Base-by-base conservation (phyloP, 2,329 filamentous ascomycete genomes). In the Claviceps sp. region DNA sequence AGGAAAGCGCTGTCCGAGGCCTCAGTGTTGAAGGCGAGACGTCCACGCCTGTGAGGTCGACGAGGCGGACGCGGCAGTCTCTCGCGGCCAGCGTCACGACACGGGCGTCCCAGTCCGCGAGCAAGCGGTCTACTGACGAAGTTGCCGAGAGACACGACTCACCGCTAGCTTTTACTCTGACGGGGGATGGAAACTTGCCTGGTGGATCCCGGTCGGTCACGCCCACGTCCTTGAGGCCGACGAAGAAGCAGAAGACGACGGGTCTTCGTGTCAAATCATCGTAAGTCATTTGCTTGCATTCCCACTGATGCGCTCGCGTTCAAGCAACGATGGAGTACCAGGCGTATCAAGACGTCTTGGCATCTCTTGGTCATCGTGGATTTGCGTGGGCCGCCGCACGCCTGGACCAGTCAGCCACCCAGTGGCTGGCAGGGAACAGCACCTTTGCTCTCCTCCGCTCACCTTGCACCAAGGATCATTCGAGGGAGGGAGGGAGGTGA, bases 261-360 rank as follows among this genome's bases (percentile, higher is more conserved):
- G 81, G 80, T 41, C 72, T 79, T 54, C 80, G 82, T 58, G 75
- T 84, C 62, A 85, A 86, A 69, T 78, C 75, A 65, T 86, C 83
- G 82, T 84, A 71, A 77, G 81, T 82, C 56, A 52, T 51, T 49
- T 44, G 30, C 43, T 37, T 9, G 20, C 36, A 5, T 16, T 26
- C 34, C 6, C 26, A 20, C 6, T 43, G 14, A 34, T 34, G 9
- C 9, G 30, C 30, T 11, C 30, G 9, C 30, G 9, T 11, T 34
- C 30, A 11, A 34, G 30, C 4, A 34, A 34, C 9, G 30, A 34
- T 34, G 30, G 30, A 34, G 30, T 34, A 11, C 9, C 30, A 11
- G 30, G 9, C 30, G 9, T 11, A 11, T 34, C 30, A 34, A 34
- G 30, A 34, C 30, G 30, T 34, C 30, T 34, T 34, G 30, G 9